Conservation (phyloP, 192 early-diverging fungal species). For the Rhizoclosmatium sp. region DNA sequence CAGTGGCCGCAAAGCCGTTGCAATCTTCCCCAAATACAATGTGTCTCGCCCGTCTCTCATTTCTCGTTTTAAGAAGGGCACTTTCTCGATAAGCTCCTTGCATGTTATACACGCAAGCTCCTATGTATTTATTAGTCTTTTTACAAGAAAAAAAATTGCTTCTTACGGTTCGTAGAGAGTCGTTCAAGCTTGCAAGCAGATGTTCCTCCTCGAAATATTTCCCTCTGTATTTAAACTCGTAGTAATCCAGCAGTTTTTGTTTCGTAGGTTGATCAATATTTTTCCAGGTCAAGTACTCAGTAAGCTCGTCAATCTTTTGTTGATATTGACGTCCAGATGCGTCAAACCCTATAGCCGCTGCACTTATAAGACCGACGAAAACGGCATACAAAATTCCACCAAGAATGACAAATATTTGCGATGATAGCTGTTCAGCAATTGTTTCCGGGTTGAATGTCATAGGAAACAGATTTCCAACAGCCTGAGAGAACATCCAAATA, state of each 20-base stretch:
- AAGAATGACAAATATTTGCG: not conserved
- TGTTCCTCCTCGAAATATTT: conserved; percentile 4
- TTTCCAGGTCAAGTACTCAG: conserved; percentile 44
- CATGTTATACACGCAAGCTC: conserved; percentile 39
- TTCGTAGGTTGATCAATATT: not conserved
- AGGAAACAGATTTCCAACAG: not conserved
- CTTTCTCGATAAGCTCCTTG: conserved; percentile 43
- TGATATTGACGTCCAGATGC: conserved; percentile 19
- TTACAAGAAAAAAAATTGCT: not conserved
- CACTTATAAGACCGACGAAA: conserved; percentile 25
- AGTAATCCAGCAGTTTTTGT: conserved; percentile 41
- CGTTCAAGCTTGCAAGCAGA: conserved; percentile 40
- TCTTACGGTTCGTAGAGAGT: conserved; percentile 25
- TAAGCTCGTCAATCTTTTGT: conserved; percentile 46
- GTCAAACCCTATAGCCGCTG: conserved; percentile 17
- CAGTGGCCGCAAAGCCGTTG: conserved; percentile 19
- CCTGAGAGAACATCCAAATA: conserved; percentile 12
- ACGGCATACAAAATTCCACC: conserved; percentile 20
- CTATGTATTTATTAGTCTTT: not conserved
- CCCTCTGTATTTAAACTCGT: not conserved
- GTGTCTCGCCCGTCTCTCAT: conserved; percentile 42
- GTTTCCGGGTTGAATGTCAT: conserved; percentile 1
- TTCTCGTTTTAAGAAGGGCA: conserved; percentile 43
- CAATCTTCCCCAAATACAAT: conserved; percentile 38
- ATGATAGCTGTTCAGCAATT: conserved; percentile 1